Conservation (phyloP, 768 basidiomycete species). For the Pholiota molesta region DNA sequence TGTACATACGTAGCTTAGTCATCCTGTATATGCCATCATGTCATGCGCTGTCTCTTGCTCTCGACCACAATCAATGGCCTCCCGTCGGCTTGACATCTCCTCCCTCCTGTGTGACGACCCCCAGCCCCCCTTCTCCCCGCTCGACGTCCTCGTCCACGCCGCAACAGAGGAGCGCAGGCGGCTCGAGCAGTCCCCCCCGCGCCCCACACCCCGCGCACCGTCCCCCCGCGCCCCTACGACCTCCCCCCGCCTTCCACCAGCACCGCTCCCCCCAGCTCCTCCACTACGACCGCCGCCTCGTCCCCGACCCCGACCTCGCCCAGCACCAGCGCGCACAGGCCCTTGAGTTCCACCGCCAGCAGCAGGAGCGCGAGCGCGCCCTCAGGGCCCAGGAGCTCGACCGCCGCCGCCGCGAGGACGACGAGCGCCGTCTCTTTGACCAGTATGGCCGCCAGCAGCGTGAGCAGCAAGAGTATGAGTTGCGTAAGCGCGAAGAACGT, state of each 20-base stretch:
- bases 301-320: slow-evolving; percentile 1
- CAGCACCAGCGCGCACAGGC: slow-evolving; percentile 13
- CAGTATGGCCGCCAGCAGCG: slow-evolving; percentile 19
- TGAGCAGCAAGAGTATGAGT: slow-evolving; percentile 19
- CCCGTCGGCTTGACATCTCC: slow-evolving; percentile 75
- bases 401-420: slow-evolving; percentile 4
- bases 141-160: slow-evolving; percentile 73
- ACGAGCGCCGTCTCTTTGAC: slow-evolving; percentile 13
- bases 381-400: slow-evolving; percentile 7
- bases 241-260: neutral
- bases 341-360: slow-evolving; percentile 13
- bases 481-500: slow-evolving; percentile 19
- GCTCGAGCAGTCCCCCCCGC: slow-evolving; percentile 32
- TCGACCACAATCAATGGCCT: slow-evolving; percentile 50
- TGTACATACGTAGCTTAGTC: slow-evolving; percentile 56
- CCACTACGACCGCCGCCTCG: slow-evolving; percentile 10
- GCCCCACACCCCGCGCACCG: slow-evolving; percentile 11
- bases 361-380: slow-evolving; percentile 12
- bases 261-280: slow-evolving; percentile 6
- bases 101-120: slow-evolving; percentile 69
- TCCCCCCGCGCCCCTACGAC: neutral
- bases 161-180: slow-evolving; percentile 68
- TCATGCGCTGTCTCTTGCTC: slow-evolving; percentile 26
- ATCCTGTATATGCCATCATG: slow-evolving; percentile 16
- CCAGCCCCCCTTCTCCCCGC: slow-evolving; percentile 31